Evolutionary conservation across 495 filamentous ascomycete genomes (phyloP), one percentile per base, ranked within the genome.

Genomic region (Xylaria flabelliformis): DNA sequence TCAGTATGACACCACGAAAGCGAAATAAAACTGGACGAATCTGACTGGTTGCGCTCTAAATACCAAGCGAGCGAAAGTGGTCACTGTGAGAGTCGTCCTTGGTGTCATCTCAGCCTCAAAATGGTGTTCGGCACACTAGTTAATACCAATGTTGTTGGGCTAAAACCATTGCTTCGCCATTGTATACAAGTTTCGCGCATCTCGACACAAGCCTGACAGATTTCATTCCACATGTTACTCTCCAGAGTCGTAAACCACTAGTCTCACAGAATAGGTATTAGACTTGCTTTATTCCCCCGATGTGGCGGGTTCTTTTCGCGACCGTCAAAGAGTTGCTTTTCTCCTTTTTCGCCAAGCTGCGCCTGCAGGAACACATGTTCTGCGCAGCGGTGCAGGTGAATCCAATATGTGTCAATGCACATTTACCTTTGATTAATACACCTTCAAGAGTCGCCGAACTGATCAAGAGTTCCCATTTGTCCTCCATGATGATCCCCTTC

Each of bases 311-410:
- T 42, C 61, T 58, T 48, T 53, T 48, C 53, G 50, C 48, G 9
- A 13, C 13, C 12, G 21, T 36, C 46, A 56, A 36, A 71, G 64
- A 10, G 17, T 67, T 56, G 50, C 65, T 69, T 61, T 59, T 42
- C 53, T 56, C 58, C 68, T 34, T 63, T 62, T 58, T 15, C 36
- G 58, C 58, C 44, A 46, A 42, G 56, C 7, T 15, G 39, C 10
- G 21, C 41, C 32, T 58, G 39, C 50, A 65, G 61, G 39, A 71
- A 71, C 44, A 55, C 26, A 48, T 72, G 50, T 64, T 42, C 51
- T 50, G 70, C 70, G 44, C 70, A 46, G 29, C 17, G 39, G 15
- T 42, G 50, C 63, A 24, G 62, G 51, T 61, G 51, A 67, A 61
- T 64, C 26, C 29, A 24, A 50, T 32, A 71, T 53, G 32, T 64